Base-by-base conservation (phyloP, 345 rosid genomes). In the Rubroshorea leprosula region DNA sequence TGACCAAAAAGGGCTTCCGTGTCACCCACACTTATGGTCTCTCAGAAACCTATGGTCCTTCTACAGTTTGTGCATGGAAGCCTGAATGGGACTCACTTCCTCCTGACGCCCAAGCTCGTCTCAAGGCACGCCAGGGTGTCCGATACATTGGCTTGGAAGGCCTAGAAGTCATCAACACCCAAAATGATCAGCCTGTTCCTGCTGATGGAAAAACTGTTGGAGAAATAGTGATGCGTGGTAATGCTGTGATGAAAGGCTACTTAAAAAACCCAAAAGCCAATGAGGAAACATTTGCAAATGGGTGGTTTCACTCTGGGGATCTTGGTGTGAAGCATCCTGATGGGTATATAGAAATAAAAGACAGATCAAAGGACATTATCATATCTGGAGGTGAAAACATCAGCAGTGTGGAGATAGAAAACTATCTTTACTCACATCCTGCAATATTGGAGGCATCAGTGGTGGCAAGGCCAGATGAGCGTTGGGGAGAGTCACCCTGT, bases 361-460 rank as follows among this genome's bases (percentile, higher is more conserved):
- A 89, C 76, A 62, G 99, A 61, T 82, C 92, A 19, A 93, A 93
- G 71, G 97, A 93, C 66, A 74, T 93, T 31, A 89, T 89, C 61
- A 92, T 92, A 66, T 92, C 93, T 0, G 97, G 96, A 4, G 99
- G 96, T 2, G 99, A 93, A 64, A 93, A 87, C 76, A 93, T 87
- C 23, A 89, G 99, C 16, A 93, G 95, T 35, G 76, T 93, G 23
- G 97, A 87, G 76, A 74, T 87, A 0, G 96, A 89, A 71, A 89
- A 90, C 60, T 49, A 60, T 2, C 46, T 93, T 0, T 93, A 89
- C 74, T 50, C 70, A 2, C 95, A 89, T 61, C 97, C 95, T 0
- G 89, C 86, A 0, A 71, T 93, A 48, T 74, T 79, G 41, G 99
- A 93, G 82, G 96, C 74, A 11, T 85, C 96, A 0, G 96, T 87